A percentile compares a stretch with the other conserved stretches of the same genome.
Conservation (phyloP, 805 yeast species). For the Kazachstania kunashirensis region DNA sequence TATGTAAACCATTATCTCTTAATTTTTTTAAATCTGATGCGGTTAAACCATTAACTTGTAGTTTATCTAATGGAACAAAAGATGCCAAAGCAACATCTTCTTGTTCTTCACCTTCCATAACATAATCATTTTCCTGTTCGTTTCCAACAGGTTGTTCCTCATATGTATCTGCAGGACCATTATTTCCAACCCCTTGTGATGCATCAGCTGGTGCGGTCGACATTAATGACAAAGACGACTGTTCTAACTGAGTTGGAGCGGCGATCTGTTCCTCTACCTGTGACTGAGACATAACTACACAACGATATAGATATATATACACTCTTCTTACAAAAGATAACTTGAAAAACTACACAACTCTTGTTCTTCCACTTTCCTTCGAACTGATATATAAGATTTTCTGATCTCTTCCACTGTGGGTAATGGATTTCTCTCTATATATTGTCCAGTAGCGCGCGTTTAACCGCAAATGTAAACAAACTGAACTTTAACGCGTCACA, state of each 20-base stretch:
- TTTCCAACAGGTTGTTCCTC: background rate
- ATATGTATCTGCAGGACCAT: conserved; percentile 2
- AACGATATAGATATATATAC: no score
- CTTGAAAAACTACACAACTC: no score
- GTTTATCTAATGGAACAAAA: conserved; percentile 29
- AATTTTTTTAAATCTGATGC: conserved; percentile 69
- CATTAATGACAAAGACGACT: conserved; percentile 10
- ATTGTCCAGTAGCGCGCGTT: no score
- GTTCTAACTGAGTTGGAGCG: conserved; percentile 2
- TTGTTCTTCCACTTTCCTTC: no score
- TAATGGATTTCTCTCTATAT: no score
- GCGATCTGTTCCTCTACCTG: conserved; percentile 7
- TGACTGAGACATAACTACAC: no score
- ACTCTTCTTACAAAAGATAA: no score
- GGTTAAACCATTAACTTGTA: conserved; percentile 76
- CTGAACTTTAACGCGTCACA: no score
- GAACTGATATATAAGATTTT: no score
- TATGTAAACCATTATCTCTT: conserved; percentile 73
- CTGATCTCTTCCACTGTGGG: no score
- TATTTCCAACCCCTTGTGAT: conserved; percentile 8
- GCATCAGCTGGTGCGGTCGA: conserved; percentile 20
- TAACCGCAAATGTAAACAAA: no score
- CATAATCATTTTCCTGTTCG: conserved; percentile 9
- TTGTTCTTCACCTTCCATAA: conserved; percentile 39
- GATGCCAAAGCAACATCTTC: conserved; percentile 39